These are phyloP conservation scores for Pseudofabraea citricarpa DNA, from an alignment of 2,329 filamentous ascomycete genomes.

Conservation along the genomic window DNA sequence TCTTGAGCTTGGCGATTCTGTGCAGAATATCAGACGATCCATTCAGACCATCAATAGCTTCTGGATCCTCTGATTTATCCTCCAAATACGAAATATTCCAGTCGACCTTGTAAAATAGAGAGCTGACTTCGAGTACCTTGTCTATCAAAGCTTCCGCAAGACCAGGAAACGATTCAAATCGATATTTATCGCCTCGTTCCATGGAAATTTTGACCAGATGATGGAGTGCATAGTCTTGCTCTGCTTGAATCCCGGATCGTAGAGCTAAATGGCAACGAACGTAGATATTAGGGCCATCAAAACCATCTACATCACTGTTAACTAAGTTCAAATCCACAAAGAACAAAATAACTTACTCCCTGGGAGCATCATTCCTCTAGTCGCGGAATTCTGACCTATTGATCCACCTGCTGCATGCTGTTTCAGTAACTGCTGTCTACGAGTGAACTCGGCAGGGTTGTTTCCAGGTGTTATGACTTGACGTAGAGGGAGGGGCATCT, in stretches of 20 bases:
- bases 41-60: constrained; percentile 58
- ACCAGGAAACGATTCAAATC: constrained; percentile 85
- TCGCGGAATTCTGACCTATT: constrained; percentile 39
- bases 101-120: constrained; percentile 74
- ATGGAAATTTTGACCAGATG: constrained; percentile 94
- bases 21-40: constrained; percentile 70
- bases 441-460: constrained; percentile 63
- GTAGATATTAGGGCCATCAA: constrained; percentile 84
- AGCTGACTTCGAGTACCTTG: constrained; percentile 74
- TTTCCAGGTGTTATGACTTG: constrained; percentile 72
- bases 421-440: constrained; percentile 43
- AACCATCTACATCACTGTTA: constrained; percentile 37
- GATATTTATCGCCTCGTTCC: constrained; percentile 91
- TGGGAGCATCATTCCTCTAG: constrained; percentile 50
- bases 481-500: constrained; percentile 61
- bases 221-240: constrained; percentile 89
- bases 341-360: constrained; percentile 48
- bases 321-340: constrained; percentile 5
- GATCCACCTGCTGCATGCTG: constrained; percentile 29
- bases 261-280: constrained; percentile 80
- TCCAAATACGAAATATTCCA: constrained; percentile 77
- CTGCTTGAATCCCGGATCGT: constrained; percentile 70
- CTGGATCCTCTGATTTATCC: constrained; percentile 43
- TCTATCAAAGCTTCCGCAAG: constrained; percentile 84
- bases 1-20: constrained; percentile 60